These are phyloP conservation scores for Vigna unguiculata DNA, from an alignment of 306 rosid species.

Conservation along the genomic window DNA sequence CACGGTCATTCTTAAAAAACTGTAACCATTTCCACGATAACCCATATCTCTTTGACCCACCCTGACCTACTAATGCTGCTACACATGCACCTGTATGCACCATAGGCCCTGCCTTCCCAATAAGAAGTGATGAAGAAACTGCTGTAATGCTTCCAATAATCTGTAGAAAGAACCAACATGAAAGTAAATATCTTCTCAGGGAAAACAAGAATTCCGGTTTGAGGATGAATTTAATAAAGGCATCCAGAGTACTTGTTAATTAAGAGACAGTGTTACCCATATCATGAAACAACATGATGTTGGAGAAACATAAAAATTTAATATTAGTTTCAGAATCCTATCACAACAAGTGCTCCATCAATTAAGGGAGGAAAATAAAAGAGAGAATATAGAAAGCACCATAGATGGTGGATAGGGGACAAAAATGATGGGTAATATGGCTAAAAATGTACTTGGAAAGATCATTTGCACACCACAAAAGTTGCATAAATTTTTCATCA, in stretches of 20 bases:
- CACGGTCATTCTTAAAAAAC: slow-evolving; percentile 84
- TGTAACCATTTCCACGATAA: slow-evolving; percentile 87
- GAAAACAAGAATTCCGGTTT: slow-evolving; percentile 21
- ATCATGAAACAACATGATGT: background rate
- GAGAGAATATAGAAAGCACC: background rate
- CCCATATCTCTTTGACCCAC: slow-evolving; percentile 77
- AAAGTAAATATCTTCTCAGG: slow-evolving; percentile 41
- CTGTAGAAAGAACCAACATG: slow-evolving; percentile 53
- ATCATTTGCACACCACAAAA: background rate
- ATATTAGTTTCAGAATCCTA: background rate
- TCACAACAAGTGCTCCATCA: background rate
- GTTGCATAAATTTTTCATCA: slow-evolving; percentile 4
- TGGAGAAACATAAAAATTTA: background rate
- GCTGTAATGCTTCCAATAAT: slow-evolving; percentile 91
- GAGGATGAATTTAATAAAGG: slow-evolving; percentile 5
- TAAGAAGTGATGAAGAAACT: slow-evolving; percentile 80
- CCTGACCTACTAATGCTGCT: slow-evolving; percentile 86
- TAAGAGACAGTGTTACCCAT: background rate
- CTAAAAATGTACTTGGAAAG: background rate
- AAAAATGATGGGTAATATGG: background rate
- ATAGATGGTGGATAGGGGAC: background rate
- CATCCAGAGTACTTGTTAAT: slow-evolving; percentile 11
- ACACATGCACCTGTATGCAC: slow-evolving; percentile 95
- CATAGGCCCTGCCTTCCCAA: slow-evolving; percentile 99
- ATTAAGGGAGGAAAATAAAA: slow-evolving; percentile 27